Evolutionary conservation across 1,139 yeast species (phyloP).

Genomic region (Pichia sp.): DNA sequence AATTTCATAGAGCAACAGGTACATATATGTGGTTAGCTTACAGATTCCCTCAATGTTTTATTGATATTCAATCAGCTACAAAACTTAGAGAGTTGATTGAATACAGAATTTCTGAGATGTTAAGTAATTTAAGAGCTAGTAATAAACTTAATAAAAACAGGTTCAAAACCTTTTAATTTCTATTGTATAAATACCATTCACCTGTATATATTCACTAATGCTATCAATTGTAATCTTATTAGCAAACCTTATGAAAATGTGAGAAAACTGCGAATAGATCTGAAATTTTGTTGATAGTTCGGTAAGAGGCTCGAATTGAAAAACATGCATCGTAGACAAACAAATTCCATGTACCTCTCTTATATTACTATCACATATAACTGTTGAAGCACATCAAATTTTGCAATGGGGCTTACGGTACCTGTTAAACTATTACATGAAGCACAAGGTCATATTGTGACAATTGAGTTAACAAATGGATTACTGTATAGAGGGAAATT

Average conservation of each 20-base stretch:
- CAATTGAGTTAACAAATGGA: constrained; percentile 79
- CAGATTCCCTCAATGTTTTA: constrained; percentile 74
- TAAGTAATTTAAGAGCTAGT: constrained; percentile 35
- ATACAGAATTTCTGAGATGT: constrained; percentile 55
- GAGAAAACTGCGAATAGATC: too few species aligned
- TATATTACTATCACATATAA: not conserved
- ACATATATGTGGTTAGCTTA: constrained; percentile 82
- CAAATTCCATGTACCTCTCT: not conserved
- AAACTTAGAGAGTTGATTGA: constrained; percentile 63
- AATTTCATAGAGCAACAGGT: constrained; percentile 59
- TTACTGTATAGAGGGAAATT: constrained; percentile 84
- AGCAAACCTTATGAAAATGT: too few species aligned
- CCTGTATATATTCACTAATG: constrained; percentile 9
- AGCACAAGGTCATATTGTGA: constrained; percentile 81
- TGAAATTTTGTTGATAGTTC: not conserved
- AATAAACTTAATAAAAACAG: constrained; percentile 15
- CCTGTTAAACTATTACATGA: constrained; percentile 86
- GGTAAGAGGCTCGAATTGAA: not conserved
- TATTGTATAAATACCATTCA: not conserved
- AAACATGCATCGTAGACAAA: constrained; percentile 43
- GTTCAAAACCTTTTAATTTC: constrained; percentile 16
- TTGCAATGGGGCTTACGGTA: constrained; percentile 35
- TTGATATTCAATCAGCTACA: constrained; percentile 67
- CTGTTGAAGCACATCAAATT: too few species aligned
- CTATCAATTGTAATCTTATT: too few species aligned